A percentile compares a stretch with the other conserved stretches of the same genome.
Conservation (phyloP, 2,329 filamentous ascomycete genomes). For the Davidsoniella virescens region DNA sequence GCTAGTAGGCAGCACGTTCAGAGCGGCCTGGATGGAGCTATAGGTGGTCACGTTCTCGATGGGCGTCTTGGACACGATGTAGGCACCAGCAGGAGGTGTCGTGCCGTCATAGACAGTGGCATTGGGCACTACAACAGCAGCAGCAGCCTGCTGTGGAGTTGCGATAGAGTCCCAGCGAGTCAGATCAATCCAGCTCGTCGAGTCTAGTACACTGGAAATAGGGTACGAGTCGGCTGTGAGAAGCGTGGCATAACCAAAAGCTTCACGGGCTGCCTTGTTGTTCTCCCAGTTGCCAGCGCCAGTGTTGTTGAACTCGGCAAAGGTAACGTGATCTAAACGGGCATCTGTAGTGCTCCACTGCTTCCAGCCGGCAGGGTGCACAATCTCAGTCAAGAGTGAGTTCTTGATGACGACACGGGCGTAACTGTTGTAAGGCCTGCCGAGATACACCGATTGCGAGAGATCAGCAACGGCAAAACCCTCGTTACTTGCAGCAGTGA, state of each 20-base stretch:
- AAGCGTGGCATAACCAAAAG: constrained; percentile 16
- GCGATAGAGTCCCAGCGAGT: constrained; percentile 16
- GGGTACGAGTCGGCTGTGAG: constrained; percentile 16
- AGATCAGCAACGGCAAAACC: constrained; percentile 1
- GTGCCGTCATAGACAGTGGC: constrained; percentile 18
- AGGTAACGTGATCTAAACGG: constrained; percentile 35
- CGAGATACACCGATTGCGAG: constrained; percentile 23
- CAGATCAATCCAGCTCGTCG: constrained; percentile 17
- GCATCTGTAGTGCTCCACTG: constrained; percentile 33
- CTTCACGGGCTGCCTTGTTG: constrained; percentile 21
- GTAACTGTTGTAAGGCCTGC: constrained; percentile 31
- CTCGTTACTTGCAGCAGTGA: constrained; percentile 16
- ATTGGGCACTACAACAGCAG: not conserved
- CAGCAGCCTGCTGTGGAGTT: constrained; percentile 12
- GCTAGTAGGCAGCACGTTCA: constrained; percentile 15
- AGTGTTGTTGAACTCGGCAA: constrained; percentile 43
- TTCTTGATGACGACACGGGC: constrained; percentile 33
- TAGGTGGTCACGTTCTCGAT: constrained; percentile 15
- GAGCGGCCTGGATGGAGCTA: constrained; percentile 16
- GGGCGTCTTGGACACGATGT: constrained; percentile 18
- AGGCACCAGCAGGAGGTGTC: constrained; percentile 18
- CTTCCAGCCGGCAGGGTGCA: constrained; percentile 43
- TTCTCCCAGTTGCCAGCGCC: constrained; percentile 40
- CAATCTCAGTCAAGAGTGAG: constrained; percentile 34
- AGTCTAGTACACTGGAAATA: constrained; percentile 16